phyloP scores from a whole-genome alignment of 2,329 filamentous ascomycete genomes.

The Balansia obtecta region DNA sequence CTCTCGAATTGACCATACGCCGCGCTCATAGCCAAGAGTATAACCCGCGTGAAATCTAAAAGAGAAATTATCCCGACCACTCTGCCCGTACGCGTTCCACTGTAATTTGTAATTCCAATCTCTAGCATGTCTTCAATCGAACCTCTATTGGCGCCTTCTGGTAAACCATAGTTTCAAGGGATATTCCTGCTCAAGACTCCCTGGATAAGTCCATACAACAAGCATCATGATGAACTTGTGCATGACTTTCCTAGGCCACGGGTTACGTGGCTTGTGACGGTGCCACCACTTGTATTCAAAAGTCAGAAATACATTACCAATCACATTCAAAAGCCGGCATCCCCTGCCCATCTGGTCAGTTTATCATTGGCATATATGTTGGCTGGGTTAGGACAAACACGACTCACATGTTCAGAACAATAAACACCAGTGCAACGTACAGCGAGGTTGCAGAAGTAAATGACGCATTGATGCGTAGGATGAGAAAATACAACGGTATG shows the following conservation, averaged over 20 bases:
- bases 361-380: not conserved
- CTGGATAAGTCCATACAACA: not conserved
- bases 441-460: not conserved
- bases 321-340: constrained; percentile 25
- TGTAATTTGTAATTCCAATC: not conserved
- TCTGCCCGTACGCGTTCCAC: no score
- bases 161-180: not conserved
- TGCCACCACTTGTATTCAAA: constrained; percentile 25
- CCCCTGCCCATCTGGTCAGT: constrained; percentile 4
- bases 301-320: constrained; percentile 26
- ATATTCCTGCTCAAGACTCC: not conserved
- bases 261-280: constrained; percentile 16
- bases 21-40: no score
- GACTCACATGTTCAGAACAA: not conserved
- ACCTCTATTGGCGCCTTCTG: not conserved
- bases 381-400: not conserved
- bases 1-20: no score
- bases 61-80: no score
- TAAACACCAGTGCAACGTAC: not conserved
- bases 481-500: constrained; percentile 12
- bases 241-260: not conserved
- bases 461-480: not conserved
- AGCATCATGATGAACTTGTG: not conserved
- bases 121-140: not conserved
- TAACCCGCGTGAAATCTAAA: no score